Conservation (phyloP, 2,329 filamentous ascomycete genomes). For the Sordariomycetes sp. region DNA sequence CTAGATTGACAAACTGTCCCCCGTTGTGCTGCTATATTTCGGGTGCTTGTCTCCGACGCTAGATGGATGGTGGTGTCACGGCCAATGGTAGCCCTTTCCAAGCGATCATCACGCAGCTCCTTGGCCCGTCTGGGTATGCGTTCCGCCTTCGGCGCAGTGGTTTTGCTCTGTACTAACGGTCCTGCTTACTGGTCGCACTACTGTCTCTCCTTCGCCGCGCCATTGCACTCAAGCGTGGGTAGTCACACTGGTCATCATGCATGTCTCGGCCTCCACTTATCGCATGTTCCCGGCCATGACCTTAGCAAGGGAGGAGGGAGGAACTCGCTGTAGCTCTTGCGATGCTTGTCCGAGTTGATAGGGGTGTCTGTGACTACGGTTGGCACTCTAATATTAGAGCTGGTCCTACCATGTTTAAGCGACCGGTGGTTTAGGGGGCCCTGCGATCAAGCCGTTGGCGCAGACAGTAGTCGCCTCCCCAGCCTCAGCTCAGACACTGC, state of each 20-base stretch:
- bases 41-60: too few species aligned
- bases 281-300: neutral
- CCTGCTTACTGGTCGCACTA: neutral
- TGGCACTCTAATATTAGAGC: neutral
- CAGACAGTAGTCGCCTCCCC: neutral
- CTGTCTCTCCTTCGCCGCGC: neutral
- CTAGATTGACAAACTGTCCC: neutral
- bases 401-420: neutral
- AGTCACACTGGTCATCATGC: neutral
- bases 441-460: neutral
- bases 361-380: neutral
- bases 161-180: neutral
- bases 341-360: neutral
- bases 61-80: neutral
- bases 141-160: neutral
- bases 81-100: neutral
- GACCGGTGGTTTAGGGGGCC: neutral
- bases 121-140: neutral
- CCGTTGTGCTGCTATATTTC: neutral
- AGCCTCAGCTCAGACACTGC: neutral
- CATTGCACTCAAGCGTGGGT: neutral
- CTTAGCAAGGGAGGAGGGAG: neutral
- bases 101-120: neutral
- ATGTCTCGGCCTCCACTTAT: neutral
- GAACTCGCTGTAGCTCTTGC: neutral